A percentile compares a stretch with the other conserved stretches of the same genome.
These are phyloP conservation scores for Kwoniella botswanensis DNA, from an alignment of 768 basidiomycete species.

Conservation along the genomic window DNA sequence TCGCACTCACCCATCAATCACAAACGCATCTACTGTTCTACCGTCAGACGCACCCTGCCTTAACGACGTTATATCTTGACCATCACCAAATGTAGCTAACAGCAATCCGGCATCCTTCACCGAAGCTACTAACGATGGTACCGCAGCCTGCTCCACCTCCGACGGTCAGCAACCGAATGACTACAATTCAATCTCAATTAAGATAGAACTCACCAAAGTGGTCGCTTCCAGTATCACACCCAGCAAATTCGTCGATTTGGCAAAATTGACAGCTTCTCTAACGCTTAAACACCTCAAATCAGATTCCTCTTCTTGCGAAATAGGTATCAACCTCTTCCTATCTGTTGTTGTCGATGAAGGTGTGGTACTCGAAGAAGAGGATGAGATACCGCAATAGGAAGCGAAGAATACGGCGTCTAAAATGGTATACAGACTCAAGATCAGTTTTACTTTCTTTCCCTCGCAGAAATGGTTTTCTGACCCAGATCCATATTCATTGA, in stretches of 20 bases:
- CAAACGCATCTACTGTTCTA: slow-evolving; percentile 49
- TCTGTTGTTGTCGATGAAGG: not conserved
- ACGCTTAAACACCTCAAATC: slow-evolving; percentile 69
- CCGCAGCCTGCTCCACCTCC: slow-evolving; percentile 67
- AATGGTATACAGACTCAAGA: no score
- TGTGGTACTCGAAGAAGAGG: slow-evolving; percentile 23
- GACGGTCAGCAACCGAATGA: not conserved
- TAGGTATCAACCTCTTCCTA: slow-evolving; percentile 37
- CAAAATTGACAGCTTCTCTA: slow-evolving; percentile 89
- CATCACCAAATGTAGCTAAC: slow-evolving; percentile 77
- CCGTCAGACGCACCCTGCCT: slow-evolving; percentile 46
- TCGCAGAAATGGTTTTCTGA: no score
- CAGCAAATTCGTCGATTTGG: slow-evolving; percentile 86
- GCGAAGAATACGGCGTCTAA: slow-evolving; percentile 83
- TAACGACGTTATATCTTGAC: slow-evolving; percentile 59
- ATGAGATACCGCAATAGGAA: slow-evolving; percentile 76
- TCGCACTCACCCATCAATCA: slow-evolving; percentile 50
- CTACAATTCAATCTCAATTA: not conserved
- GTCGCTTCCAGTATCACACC: slow-evolving; percentile 88
- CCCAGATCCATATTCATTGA: no score
- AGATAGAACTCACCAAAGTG: slow-evolving; percentile 70
- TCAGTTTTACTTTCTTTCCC: no score
- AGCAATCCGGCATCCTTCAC: slow-evolving; percentile 87
- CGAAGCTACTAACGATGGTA: slow-evolving; percentile 85
- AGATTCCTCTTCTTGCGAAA: slow-evolving; percentile 57